phyloP scores from a whole-genome alignment of 306 rosid species.

The Citrullus amarus region DNA sequence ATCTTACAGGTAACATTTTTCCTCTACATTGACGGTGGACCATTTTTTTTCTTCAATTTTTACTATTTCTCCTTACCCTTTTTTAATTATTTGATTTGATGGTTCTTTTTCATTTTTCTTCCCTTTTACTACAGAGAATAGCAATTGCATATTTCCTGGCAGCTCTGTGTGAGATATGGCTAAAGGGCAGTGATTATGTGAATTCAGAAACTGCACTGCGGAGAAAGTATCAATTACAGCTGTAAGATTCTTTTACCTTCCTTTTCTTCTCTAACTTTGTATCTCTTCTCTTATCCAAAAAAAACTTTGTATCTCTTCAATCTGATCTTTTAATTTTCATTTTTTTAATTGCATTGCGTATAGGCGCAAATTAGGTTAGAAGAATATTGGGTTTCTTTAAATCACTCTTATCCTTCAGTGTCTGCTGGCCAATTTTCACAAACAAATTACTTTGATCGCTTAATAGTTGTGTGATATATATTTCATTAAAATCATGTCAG shows the following conservation, averaged over 20 bases:
- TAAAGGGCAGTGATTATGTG: constrained; percentile 44
- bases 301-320: neutral
- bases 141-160: constrained; percentile 65
- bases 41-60: neutral
- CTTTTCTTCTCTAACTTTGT: neutral
- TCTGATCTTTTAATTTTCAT: neutral
- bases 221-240: constrained; percentile 56
- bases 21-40: neutral
- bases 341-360: neutral
- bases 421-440: neutral
- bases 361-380: neutral
- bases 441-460: neutral
- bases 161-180: constrained; percentile 92
- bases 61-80: neutral
- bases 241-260: constrained; percentile 34
- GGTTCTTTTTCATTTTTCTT: neutral
- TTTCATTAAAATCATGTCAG: neutral
- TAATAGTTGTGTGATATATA: neutral
- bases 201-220: constrained; percentile 51
- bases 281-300: neutral
- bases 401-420: neutral
- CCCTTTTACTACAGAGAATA: constrained; percentile 48
- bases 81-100: neutral
- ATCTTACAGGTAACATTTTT: constrained; percentile 56
- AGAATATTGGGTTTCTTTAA: neutral